Percentiles rank a stretch among this genome's conserved stretches.
phyloP scores from a whole-genome alignment of 176 grass and related monocot species.

The Zizania latifolia region DNA sequence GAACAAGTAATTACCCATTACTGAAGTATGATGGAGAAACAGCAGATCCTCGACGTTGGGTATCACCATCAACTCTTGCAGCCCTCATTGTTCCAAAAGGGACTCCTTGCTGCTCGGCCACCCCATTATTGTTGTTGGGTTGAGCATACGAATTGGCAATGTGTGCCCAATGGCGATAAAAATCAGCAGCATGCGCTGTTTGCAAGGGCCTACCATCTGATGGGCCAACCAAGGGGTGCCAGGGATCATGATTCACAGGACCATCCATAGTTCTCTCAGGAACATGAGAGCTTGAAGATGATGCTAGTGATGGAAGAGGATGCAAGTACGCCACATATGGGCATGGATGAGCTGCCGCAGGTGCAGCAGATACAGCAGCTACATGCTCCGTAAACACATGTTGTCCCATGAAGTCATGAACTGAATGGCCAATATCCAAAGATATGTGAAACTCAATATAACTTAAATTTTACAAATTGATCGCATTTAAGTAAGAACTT shows the following conservation, averaged over 20 bases:
- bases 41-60: slow-evolving; percentile 36
- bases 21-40: slow-evolving; percentile 51
- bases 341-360: slow-evolving; percentile 45
- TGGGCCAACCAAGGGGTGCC: slow-evolving; percentile 51
- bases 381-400: slow-evolving; percentile 45
- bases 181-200: slow-evolving; percentile 47
- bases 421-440: slow-evolving; percentile 38
- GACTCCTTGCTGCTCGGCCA: slow-evolving; percentile 39
- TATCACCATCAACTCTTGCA: slow-evolving; percentile 48
- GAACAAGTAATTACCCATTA: slow-evolving; percentile 46
- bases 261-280: slow-evolving; percentile 49
- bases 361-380: slow-evolving; percentile 48
- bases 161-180: slow-evolving; percentile 56
- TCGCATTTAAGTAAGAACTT: slow-evolving; percentile 39
- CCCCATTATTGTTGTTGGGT: slow-evolving; percentile 33
- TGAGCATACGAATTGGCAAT: slow-evolving; percentile 54
- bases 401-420: slow-evolving; percentile 65
- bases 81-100: slow-evolving; percentile 53
- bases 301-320: slow-evolving; percentile 42
- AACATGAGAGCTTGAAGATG: slow-evolving; percentile 53
- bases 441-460: slow-evolving; percentile 6
- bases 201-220: slow-evolving; percentile 43
- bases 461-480: neutral
- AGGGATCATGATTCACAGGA: slow-evolving; percentile 53
- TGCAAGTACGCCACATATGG: slow-evolving; percentile 61